Conservation (phyloP, 2,329 filamentous ascomycete genomes). For the Sporothrix globosa region DNA sequence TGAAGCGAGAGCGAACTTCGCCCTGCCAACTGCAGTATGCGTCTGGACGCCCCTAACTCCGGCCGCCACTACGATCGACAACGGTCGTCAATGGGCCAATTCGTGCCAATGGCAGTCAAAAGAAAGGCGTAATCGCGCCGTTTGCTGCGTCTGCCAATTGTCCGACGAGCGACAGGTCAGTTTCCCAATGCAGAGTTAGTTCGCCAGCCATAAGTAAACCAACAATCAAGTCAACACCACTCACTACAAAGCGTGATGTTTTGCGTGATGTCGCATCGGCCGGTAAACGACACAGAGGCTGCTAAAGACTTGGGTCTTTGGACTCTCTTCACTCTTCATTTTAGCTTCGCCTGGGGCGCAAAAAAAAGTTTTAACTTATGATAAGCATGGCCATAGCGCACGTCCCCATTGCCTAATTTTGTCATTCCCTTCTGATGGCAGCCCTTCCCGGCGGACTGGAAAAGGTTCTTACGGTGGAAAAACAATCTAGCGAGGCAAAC, state of each 20-base stretch:
- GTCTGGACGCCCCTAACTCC: no score
- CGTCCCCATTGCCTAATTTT: neutral
- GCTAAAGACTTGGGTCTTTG: neutral
- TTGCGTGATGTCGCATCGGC: slow-evolving; percentile 7
- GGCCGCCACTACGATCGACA: no score
- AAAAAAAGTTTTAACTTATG: no score
- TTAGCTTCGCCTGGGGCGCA: neutral
- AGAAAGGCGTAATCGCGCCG: no score
- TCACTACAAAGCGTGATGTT: neutral
- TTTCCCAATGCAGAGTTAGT: no score
- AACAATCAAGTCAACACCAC: neutral
- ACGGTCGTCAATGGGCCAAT: no score
- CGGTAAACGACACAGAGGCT: neutral
- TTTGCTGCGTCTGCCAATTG: no score
- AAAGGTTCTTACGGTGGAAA: slow-evolving; percentile 5
- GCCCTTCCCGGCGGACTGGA: slow-evolving; percentile 3
- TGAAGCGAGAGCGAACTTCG: no score
- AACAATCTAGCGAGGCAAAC: no score
- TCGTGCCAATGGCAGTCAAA: neutral
- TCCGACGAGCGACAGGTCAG: no score
- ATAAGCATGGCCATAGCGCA: neutral
- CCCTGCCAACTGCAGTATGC: no score
- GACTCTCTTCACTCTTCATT: neutral
- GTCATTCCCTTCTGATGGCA: neutral
- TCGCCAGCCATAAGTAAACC: no score